Evolutionary conservation across 2,329 filamentous ascomycete species (phyloP), one percentile per base, ranked within the genome.

Genomic region (Xylariaceae sp.): DNA sequence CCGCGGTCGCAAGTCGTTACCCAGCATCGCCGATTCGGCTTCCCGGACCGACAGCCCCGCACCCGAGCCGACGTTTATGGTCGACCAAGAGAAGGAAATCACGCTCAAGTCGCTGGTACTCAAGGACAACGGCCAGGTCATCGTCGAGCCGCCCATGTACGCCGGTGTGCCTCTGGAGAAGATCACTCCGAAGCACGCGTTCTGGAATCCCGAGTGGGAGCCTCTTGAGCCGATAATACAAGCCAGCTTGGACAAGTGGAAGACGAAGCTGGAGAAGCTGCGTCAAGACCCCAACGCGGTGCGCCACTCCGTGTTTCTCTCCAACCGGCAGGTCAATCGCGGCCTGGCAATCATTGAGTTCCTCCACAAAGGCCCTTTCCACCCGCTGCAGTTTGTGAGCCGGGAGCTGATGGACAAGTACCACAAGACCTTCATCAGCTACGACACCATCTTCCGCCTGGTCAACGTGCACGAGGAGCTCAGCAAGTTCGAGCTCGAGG

Each of bases 381-480:
- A 73, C 46, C 75, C 75, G 0, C 77, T 73, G 41, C 75, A 79
- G 53, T 65, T 78, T 8, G 62, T 78, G 3, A 65, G 59, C 21
- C 78, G 78, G 55, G 61, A 64, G 14, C 74, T 66, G 50, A 69
- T 76, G 38, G 67, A 61, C 11, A 61, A 62, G 31, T 57, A 48
- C 34, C 59, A 60, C 46, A 59, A 57, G 45, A 56, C 56, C 3
- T 56, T 69, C n/a, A 57, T 60, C 14, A 71, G 70, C 27, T 78
- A 78, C 48, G 74, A 78, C 46, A 78, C 73, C 0, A 57, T 78
- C 3, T 77, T 73, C 50, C 69, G 75, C 3, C 57, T 79, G 24
- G 71, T 69, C 26, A 71, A 75, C 34, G 68, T 74, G 0, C 62
- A 77, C 18, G 66, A 68, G 3, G 73, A 77, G 52, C 60, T 79